Conservation (phyloP, 2,329 filamentous ascomycete species). For the Teratosphaeria epicoccoides region DNA sequence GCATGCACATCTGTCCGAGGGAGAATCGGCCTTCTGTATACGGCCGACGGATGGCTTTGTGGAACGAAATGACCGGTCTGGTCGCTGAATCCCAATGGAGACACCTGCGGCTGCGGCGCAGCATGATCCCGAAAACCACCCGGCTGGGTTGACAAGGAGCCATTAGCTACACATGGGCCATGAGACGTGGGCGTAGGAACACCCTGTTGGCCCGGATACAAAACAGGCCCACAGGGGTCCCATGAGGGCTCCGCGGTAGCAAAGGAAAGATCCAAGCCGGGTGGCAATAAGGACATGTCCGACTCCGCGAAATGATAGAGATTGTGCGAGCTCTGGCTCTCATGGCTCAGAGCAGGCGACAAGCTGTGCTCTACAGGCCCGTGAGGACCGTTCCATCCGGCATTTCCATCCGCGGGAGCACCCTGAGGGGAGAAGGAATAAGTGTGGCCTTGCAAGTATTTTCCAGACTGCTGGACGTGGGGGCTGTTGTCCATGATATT, state of each 20-base stretch:
- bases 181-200: neutral
- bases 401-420: neutral
- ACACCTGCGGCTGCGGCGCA: constrained; percentile 9
- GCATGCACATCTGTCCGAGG: constrained; percentile 11
- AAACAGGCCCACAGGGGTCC: constrained; percentile 8
- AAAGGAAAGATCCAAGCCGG: constrained; percentile 21
- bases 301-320: constrained; percentile 20
- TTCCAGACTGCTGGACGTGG: constrained; percentile 12
- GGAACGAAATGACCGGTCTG: constrained; percentile 1
- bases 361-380: constrained; percentile 24
- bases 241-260: constrained; percentile 14
- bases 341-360: constrained; percentile 27
- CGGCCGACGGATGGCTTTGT: constrained; percentile 1
- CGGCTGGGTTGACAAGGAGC: neutral
- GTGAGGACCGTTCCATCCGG: constrained; percentile 1
- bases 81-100: constrained; percentile 1
- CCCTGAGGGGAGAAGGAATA: constrained; percentile 1
- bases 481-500: constrained; percentile 16
- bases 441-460: constrained; percentile 13
- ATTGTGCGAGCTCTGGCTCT: constrained; percentile 25
- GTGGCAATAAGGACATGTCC: constrained; percentile 17
- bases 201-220: constrained; percentile 5
- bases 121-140: constrained; percentile 1
- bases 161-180: neutral
- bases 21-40: constrained; percentile 13